phyloP scores from a whole-genome alignment of 176 grass and related monocot species.

The Echinochloa phyllopogon region DNA sequence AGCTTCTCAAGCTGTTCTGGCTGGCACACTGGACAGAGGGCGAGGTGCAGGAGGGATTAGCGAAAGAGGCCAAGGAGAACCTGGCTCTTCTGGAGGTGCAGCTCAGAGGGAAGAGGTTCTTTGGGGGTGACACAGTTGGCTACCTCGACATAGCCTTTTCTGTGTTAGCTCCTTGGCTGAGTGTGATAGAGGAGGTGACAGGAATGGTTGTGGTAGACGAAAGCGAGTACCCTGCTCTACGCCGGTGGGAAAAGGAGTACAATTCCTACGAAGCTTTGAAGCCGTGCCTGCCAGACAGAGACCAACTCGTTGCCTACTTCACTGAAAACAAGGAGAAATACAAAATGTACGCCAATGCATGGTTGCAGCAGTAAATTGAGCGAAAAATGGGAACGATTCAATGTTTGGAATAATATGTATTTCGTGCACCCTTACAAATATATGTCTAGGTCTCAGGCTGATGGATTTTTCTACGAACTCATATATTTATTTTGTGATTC shows the following conservation, averaged over 20 bases:
- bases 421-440: background rate
- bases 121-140: conserved; percentile 22
- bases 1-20: conserved; percentile 1
- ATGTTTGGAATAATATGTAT: background rate
- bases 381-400: no score
- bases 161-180: background rate
- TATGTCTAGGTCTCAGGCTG: background rate
- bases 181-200: background rate
- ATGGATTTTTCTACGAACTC: background rate
- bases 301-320: background rate
- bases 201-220: background rate
- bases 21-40: conserved; percentile 21
- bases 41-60: background rate
- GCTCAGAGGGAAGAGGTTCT: conserved; percentile 18
- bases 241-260: background rate
- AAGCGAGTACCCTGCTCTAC: background rate
- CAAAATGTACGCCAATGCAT: background rate
- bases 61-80: background rate
- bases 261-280: background rate
- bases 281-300: background rate
- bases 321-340: background rate
- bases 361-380: background rate
- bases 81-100: conserved; percentile 25
- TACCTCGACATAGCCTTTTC: background rate
- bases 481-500: background rate